Evolutionary conservation across 306 rosid genomes (phyloP).

Genomic region (Sesbania bispinosa): DNA sequence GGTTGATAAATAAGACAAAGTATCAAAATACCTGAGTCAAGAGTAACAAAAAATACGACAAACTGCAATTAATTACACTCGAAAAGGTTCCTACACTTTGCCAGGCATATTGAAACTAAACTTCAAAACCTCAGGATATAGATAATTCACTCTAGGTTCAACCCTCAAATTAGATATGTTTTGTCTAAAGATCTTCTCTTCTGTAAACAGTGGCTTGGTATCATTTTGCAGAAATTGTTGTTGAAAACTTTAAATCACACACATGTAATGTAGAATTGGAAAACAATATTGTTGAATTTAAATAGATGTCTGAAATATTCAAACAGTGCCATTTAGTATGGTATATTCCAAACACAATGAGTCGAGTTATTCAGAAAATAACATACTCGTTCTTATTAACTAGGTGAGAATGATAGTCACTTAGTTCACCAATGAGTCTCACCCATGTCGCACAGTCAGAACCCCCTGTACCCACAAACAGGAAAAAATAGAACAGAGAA

Average conservation of each 20-base stretch:
- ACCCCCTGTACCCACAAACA: too few species aligned
- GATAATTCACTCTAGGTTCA: not conserved
- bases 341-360: not conserved
- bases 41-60: not conserved
- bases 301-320: too few species aligned
- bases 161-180: not conserved
- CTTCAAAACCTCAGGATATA: not conserved
- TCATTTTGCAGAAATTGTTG: too few species aligned
- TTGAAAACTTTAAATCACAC: too few species aligned
- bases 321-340: not conserved
- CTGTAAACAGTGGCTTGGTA: not conserved
- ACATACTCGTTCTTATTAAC: not conserved
- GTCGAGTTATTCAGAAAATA: not conserved
- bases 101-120: not conserved
- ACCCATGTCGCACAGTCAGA: too few species aligned
- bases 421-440: not conserved
- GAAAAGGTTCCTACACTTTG: not conserved
- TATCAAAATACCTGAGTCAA: not conserved
- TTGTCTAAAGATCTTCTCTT: not conserved
- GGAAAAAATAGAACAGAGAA: too few species aligned
- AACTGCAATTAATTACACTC: not conserved
- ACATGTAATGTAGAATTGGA: too few species aligned
- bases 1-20: not conserved
- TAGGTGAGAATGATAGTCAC: not conserved
- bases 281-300: too few species aligned